A percentile compares a stretch with the other conserved stretches of the same genome.
These are phyloP conservation scores for Prunus campanulata DNA, from an alignment of 306 rosid species.

Conservation along the genomic window DNA sequence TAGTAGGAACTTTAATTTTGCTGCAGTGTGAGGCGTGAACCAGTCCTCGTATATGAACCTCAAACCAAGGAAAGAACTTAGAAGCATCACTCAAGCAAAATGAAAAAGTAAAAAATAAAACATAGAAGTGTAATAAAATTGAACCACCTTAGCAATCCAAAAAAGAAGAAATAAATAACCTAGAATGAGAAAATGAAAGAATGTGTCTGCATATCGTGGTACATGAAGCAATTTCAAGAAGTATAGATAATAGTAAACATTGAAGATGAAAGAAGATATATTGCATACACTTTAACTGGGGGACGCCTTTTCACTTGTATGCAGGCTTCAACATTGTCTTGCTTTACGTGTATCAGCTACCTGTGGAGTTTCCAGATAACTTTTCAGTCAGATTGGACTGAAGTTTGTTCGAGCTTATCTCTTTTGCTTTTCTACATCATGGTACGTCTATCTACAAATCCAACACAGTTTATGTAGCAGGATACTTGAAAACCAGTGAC, in stretches of 20 bases:
- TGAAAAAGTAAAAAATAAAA: neutral
- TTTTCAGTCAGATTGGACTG: slow-evolving; percentile 65
- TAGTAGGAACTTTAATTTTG: slow-evolving; percentile 59
- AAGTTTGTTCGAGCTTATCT: slow-evolving; percentile 70
- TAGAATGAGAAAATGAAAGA: neutral
- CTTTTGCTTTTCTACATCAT: slow-evolving; percentile 66
- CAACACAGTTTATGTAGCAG: too few relatives aligned
- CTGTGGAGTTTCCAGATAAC: slow-evolving; percentile 70
- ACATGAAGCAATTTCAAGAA: neutral
- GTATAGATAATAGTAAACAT: neutral
- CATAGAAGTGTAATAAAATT: neutral
- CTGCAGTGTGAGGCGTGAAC: slow-evolving; percentile 88
- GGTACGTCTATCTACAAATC: slow-evolving; percentile 35
- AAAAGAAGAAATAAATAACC: neutral
- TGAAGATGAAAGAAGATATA: slow-evolving; percentile 27
- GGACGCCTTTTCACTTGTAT: slow-evolving; percentile 89
- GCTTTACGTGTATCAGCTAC: slow-evolving; percentile 82
- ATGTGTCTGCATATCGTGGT: neutral
- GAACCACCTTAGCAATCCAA: neutral
- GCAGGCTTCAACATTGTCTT: slow-evolving; percentile 78
- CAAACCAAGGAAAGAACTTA: slow-evolving; percentile 19
- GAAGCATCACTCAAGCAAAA: neutral
- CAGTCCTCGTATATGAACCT: slow-evolving; percentile 27
- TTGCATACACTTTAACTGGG: slow-evolving; percentile 63
- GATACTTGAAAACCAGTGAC: too few relatives aligned